Base-by-base conservation (phyloP, 176 grass and related monocot genomes). In the Oryza longistaminata region DNA sequence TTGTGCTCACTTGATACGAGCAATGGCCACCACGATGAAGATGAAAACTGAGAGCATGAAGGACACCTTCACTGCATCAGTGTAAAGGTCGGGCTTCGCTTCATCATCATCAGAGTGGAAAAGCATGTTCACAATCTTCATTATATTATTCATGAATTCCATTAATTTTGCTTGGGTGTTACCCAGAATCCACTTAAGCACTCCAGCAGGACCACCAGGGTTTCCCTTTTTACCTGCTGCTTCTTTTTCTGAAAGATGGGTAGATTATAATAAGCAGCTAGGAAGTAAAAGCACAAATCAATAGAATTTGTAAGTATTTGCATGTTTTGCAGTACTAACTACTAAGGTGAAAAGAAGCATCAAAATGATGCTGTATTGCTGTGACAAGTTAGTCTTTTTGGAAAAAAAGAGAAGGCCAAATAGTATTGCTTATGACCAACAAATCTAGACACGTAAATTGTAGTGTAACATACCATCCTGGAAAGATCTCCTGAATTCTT, bases 1-100 rank as follows among this genome's bases (percentile, higher is more conserved):
- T 93, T 82, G 83, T 95, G 90, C 85, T 84, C 81, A 90, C 70
- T 89, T 77, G 72, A 85, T 76, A 79, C 93, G 93, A 87, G 93
- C 85, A 84, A 94, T 71, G 83, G 88, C 82, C 79, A 97, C 90
- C 70, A 97, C 81, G 44, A 94, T 88, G 39, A 97, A 92, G 74
- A 97, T 66, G 40, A 97, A 92, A 72, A 94, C 82, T 13, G 95
- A 89, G 53, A 97, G 86, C 90, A 94, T 81, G 75, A 97, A 80
- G 7, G 95, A 92, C 27, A 87, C 80, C 83, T 82, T 92, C 34
- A 97, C 68, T 21, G 87, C 83, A 61, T 89, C 92, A 0, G 74
- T 87, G 85, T 89, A 86, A 77, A 64, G 29, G 42, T 86, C 81
- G 22, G 81, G 68, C 9, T 86, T 89, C 15, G 92, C 84, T 27